Evolutionary conservation across 495 filamentous ascomycete genomes (phyloP), one percentile per base, ranked within the genome.

Genomic region (Aspergillus steynii): DNA sequence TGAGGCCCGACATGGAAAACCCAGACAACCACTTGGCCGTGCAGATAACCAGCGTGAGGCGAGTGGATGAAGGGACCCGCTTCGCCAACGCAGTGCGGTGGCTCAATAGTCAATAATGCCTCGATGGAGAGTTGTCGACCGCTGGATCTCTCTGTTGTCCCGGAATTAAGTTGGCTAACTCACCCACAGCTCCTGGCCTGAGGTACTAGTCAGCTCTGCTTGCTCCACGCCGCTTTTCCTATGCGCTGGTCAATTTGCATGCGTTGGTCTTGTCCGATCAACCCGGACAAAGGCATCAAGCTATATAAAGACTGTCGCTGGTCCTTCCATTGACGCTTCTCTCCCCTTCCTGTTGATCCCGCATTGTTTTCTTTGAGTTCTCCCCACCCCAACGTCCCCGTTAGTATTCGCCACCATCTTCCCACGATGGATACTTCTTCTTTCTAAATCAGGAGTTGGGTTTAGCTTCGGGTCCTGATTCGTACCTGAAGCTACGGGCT

Each of bases 241-340:
- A 67, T 68, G 65, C 63, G 65, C 60, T 68, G 65, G 62, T 68
- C 65, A 64, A 64, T 42, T 42, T 62, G 60, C 63, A 65, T 65
- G 65, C 65, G 62, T 65, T 56, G 47, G 47, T 49, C 53, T 56
- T 54, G 59, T 28, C 53, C 46, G 54, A 55, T 32, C 55, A 53
- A 48, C 61, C 62, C 63, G 57, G 65, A 63, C 34, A 42, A 37
- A 51, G 29, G 28, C 37, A 49, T 49, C 9, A 32, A 2, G 20
- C 5, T 31, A 58, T 50, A 58, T 50, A 50, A 50, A 49, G 50
- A n/a, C 31, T n/a, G 6, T 37, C 29, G 31, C 31, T 7, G 31
- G 31, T 32, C 7, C 37, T 1, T 42, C 12, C 37, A 42, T 14
- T 12, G 37, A 14, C 37, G 9, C 7, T 1, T 10, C 5, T 42